Evolutionary conservation across 108 stramenopile species (phyloP).

Genomic region (Skeletonema costatum): DNA sequence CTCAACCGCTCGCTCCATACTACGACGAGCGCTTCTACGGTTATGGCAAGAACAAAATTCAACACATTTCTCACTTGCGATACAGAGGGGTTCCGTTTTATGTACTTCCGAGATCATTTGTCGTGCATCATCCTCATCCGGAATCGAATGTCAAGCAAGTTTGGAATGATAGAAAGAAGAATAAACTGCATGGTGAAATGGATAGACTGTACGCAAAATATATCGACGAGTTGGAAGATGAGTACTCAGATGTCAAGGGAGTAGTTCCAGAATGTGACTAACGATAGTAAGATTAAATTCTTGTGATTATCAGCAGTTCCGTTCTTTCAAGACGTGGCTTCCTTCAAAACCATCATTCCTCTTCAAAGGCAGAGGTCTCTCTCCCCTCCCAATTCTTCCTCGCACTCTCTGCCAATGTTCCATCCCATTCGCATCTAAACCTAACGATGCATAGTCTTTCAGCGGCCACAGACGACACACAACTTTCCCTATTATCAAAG

Average conservation of each 20-base stretch:
- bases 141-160: conserved; percentile 73
- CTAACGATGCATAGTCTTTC: conserved; percentile 42
- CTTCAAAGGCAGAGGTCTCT: conserved; percentile 18
- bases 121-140: conserved; percentile 84
- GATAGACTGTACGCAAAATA: conserved; percentile 69
- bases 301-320: not conserved
- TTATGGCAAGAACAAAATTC: conserved; percentile 93
- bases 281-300: not conserved
- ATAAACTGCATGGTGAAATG: conserved; percentile 68
- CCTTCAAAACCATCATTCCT: not conserved
- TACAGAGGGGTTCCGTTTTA: conserved; percentile 59
- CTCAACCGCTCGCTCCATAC: conserved; percentile 57
- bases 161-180: conserved; percentile 68
- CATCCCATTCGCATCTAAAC: conserved; percentile 40
- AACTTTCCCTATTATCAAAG: conserved; percentile 86
- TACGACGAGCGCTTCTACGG: conserved; percentile 90
- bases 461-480: conserved; percentile 87
- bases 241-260: conserved; percentile 41
- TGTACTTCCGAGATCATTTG: conserved; percentile 71
- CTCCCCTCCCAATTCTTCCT: conserved; percentile 38
- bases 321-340: not conserved
- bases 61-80: conserved; percentile 78
- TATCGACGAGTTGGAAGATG: conserved; percentile 56
- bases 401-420: conserved; percentile 33
- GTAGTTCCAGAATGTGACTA: conserved; percentile 31